Conservation (phyloP, 306 rosid species). For the Acacia confusa region DNA sequence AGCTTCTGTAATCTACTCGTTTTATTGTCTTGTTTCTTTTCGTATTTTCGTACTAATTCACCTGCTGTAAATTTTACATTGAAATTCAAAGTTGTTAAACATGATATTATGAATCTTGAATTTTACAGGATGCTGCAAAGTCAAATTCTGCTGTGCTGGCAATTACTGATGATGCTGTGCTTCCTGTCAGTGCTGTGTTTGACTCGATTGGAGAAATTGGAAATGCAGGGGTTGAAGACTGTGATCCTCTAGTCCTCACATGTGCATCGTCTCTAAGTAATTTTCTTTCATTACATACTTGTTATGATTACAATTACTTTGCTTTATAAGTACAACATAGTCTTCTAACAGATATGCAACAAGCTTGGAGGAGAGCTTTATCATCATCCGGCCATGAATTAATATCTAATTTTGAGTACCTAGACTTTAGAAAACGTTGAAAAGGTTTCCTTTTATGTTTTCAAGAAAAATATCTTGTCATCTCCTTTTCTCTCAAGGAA, state of each 20-base stretch:
- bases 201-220: constrained; percentile 48
- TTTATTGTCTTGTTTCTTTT: background rate
- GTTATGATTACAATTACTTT: background rate
- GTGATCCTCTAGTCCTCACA: constrained; percentile 59
- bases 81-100: background rate
- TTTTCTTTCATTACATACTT: background rate
- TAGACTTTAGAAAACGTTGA: background rate
- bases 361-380: background rate
- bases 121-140: constrained; percentile 48
- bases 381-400: background rate
- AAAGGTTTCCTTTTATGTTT: background rate
- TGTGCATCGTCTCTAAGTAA: constrained; percentile 59
- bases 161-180: constrained; percentile 61
- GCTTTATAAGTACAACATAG: background rate
- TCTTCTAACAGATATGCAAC: background rate
- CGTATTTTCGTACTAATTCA: background rate
- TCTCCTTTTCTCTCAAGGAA: background rate
- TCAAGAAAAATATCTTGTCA: background rate
- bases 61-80: background rate
- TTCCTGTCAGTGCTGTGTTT: constrained; percentile 46
- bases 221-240: constrained; percentile 35
- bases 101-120: background rate
- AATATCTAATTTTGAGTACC: background rate
- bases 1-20: background rate
- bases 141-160: constrained; percentile 49